These are phyloP conservation scores for Pseudocercospora crystallina DNA, from an alignment of 2,329 filamentous ascomycete genomes.

Conservation along the genomic window DNA sequence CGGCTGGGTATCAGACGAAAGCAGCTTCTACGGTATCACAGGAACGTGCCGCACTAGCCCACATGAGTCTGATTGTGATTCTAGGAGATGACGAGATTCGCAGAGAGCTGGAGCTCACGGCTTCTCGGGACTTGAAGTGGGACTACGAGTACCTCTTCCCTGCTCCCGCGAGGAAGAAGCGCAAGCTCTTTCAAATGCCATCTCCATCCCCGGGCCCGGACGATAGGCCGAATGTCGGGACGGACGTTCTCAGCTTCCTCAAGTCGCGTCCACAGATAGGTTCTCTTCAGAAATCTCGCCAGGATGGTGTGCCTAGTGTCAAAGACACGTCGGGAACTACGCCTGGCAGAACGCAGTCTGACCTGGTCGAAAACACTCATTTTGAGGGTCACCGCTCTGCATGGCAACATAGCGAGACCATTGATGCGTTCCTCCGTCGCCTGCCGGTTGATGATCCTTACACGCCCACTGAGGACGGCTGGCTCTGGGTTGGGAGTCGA, in stretches of 20 bases:
- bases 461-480: slow-evolving; percentile 50
- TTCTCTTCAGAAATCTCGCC: slow-evolving; percentile 7
- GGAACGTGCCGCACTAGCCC: not conserved
- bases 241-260: slow-evolving; percentile 19
- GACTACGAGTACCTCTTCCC: slow-evolving; percentile 6
- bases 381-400: slow-evolving; percentile 55
- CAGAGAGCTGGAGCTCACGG: slow-evolving; percentile 5
- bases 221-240: not conserved
- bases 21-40: slow-evolving; percentile 45
- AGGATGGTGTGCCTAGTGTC: not conserved
- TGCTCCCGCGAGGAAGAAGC: slow-evolving; percentile 5
- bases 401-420: slow-evolving; percentile 63
- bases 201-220: not conserved
- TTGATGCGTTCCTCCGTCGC: slow-evolving; percentile 65
- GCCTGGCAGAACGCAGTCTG: slow-evolving; percentile 6
- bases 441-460: slow-evolving; percentile 66
- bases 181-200: slow-evolving; percentile 1
- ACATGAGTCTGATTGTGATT: not conserved
- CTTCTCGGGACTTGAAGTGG: slow-evolving; percentile 5
- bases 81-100: slow-evolving; percentile 16
- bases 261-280: slow-evolving; percentile 23
- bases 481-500: slow-evolving; percentile 76
- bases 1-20: slow-evolving; percentile 41
- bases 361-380: slow-evolving; percentile 54
- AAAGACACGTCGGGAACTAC: not conserved